Conservation (phyloP, 2,329 filamentous ascomycete genomes). For the Venturia effusa region DNA sequence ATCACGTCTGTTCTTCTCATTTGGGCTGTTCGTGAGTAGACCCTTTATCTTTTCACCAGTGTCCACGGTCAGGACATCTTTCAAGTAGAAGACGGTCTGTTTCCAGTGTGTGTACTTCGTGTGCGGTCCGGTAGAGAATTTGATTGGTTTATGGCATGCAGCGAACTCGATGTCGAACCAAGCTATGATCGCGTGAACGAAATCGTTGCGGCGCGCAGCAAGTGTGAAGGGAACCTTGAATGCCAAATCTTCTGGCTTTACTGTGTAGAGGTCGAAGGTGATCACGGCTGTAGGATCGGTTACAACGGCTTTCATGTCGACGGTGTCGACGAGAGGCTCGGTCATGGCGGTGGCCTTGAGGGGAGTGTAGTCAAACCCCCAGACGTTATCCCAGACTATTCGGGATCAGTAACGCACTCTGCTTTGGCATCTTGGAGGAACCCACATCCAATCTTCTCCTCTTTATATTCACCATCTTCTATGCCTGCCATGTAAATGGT, state of each 20-base stretch:
- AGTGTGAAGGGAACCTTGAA: conserved; percentile 74
- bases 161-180: conserved; percentile 99
- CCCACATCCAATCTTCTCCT: conserved; percentile 99
- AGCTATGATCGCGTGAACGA: conserved; percentile 88
- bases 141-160: conserved; percentile 94
- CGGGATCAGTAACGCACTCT: conserved; percentile 15
- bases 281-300: conserved; percentile 81
- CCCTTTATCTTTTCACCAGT: conserved; percentile 71
- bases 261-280: conserved; percentile 87
- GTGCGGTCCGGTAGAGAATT: conserved; percentile 93
- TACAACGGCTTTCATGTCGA: conserved; percentile 93
- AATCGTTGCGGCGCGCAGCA: conserved; percentile 73
- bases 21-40: conserved; percentile 71
- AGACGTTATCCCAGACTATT: conserved; percentile 97
- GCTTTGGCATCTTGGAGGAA: conserved; percentile 15
- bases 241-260: conserved; percentile 69
- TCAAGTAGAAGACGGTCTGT: conserved; percentile 97
- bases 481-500: conserved; percentile 96
- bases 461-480: conserved; percentile 98
- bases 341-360: conserved; percentile 89
- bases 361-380: conserved; percentile 92
- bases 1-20: conserved; percentile 87
- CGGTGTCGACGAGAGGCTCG: conserved; percentile 93
- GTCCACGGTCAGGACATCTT: conserved; percentile 85
- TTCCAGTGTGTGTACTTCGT: conserved; percentile 99